These are phyloP conservation scores for Calocybe indica DNA, from an alignment of 768 basidiomycete species.

Conservation along the genomic window DNA sequence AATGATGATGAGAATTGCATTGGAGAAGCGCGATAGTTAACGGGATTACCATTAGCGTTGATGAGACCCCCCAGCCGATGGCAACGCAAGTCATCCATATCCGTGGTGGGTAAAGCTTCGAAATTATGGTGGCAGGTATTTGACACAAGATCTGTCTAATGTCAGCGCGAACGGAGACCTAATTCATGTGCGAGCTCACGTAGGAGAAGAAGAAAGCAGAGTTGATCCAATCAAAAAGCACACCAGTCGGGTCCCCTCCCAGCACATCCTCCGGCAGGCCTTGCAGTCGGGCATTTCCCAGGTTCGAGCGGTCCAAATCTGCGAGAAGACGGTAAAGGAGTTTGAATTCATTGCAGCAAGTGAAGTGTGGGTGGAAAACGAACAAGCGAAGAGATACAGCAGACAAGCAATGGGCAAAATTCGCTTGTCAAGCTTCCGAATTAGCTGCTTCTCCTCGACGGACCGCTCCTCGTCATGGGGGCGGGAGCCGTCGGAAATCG, in stretches of 20 bases:
- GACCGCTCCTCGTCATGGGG: constrained; percentile 5
- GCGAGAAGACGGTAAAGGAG: background rate
- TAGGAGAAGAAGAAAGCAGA: constrained; percentile 79
- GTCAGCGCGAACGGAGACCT: background rate
- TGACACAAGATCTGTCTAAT: constrained; percentile 57
- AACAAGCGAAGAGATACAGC: constrained; percentile 75
- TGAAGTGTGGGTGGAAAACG: background rate
- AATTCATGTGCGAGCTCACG: constrained; percentile 28
- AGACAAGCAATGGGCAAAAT: constrained; percentile 69
- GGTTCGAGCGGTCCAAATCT: constrained; percentile 72
- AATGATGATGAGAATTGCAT: background rate
- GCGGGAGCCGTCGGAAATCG: constrained; percentile 11
- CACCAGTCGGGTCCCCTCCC: constrained; percentile 61
- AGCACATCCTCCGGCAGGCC: constrained; percentile 61
- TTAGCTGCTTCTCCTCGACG: constrained; percentile 28
- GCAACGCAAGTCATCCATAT: constrained; percentile 62
- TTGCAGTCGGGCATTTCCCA: constrained; percentile 76
- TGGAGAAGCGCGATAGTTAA: background rate
- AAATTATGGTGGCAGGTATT: constrained; percentile 57
- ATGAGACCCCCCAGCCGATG: constrained; percentile 72
- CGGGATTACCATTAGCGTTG: constrained; percentile 56
- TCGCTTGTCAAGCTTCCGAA: constrained; percentile 59
- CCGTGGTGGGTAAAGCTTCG: constrained; percentile 66
- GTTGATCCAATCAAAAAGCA: constrained; percentile 73
- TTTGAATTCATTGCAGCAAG: background rate